Base-by-base conservation (phyloP, 2,329 filamentous ascomycete species). In the Nigrospora sphaerica region DNA sequence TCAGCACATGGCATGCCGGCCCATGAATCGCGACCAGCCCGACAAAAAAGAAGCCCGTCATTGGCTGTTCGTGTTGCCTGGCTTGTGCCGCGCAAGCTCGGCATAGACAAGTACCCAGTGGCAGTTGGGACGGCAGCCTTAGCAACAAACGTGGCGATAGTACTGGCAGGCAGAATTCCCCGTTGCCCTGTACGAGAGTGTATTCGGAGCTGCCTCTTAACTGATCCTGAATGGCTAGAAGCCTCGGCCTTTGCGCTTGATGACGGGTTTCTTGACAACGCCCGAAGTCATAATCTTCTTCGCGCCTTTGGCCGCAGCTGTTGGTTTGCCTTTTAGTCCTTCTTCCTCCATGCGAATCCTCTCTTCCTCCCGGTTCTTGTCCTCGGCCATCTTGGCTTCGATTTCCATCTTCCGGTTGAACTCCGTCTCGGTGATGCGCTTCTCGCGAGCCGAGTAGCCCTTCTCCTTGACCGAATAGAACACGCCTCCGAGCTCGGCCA, bases 401-500 rank as follows among this genome's bases (percentile, higher is more conserved):
- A 96, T 91, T 67, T 96, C 91, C 77, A 95, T 90, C 65, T 87
- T 90, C 44, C 82, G 77, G 62, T 95, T 96, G 64, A 95, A 95
- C 63, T 96, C 92, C 14, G 83, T 85, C 69, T 97, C 92, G 1
- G 86, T 92, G 41, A 95, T 81, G 45, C 88, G 80, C 67, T 90
- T 92, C 58, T 95, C 87, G 23, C 88, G 77, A 12, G 85, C 82
- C 13, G 88, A 95, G 62, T 95, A 98, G 2, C 92, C 93, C 68
- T 98, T 98, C 68, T 97, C 92, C 69, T 95, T 96, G 61, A 98
- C 80, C 2, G 86, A 93, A 67, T 97, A 98, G 66, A 98, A 98
- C 0, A 98, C 93, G 2, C 91, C 93, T 32, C 95, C 93, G 6
- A 98, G 74, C 62, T 98, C 93, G 7, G 93, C 93, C 36, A 98